Evolutionary conservation across 129 eudicot species (phyloP).

Genomic region (Lonicera japonica): DNA sequence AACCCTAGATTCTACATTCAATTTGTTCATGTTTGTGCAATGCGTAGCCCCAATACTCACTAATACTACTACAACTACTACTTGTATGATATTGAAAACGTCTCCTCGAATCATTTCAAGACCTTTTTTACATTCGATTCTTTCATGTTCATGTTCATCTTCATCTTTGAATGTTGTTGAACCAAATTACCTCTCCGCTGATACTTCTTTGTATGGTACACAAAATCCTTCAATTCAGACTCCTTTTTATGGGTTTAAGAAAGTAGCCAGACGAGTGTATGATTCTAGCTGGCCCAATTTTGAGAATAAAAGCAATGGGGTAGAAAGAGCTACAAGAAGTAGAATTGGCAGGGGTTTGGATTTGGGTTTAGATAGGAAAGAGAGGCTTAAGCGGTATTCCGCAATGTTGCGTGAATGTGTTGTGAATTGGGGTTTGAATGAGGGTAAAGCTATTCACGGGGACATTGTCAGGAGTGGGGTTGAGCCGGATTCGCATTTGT

Average conservation of each 20-base stretch:
- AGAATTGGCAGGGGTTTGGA: not conserved
- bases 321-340: not conserved
- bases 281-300: not conserved
- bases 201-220: not conserved
- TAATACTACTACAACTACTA: not conserved
- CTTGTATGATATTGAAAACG: not conserved
- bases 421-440: conserved; percentile 15
- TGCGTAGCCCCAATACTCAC: not conserved
- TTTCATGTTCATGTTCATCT: not conserved
- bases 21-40: too few relatives aligned
- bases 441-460: conserved; percentile 27
- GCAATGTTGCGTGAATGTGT: conserved; percentile 30
- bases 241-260: not conserved
- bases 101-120: not conserved
- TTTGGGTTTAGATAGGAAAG: not conserved
- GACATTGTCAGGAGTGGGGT: conserved; percentile 25
- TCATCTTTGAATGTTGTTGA: not conserved
- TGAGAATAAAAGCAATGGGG: not conserved
- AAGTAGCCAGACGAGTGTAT: not conserved
- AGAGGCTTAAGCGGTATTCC: conserved; percentile 13
- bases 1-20: too few relatives aligned
- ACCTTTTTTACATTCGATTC: not conserved
- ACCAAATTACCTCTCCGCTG: not conserved
- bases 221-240: not conserved
- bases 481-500: conserved; percentile 39